A percentile compares a stretch with the other conserved stretches of the same genome.
These are phyloP conservation scores for Acidiella bohemica DNA, from an alignment of 495 filamentous ascomycete genomes.

Conservation along the genomic window DNA sequence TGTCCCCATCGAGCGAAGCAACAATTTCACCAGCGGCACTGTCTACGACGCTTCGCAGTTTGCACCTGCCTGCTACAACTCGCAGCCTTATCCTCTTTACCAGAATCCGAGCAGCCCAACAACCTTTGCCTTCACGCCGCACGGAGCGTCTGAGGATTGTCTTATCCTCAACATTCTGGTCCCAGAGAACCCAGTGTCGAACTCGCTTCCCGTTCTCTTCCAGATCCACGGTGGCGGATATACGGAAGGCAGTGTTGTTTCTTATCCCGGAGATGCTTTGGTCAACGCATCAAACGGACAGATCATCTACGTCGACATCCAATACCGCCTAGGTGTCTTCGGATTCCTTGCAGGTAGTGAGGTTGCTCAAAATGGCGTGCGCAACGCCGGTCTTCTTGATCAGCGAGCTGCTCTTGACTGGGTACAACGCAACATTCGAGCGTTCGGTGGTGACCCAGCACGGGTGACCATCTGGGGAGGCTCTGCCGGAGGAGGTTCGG, in stretches of 20 bases:
- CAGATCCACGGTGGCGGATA: slow-evolving; percentile 20
- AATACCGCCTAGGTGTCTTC: slow-evolving; percentile 27
- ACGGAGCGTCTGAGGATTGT: slow-evolving; percentile 15
- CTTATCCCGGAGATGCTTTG: slow-evolving; percentile 16
- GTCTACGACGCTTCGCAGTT: slow-evolving; percentile 15
- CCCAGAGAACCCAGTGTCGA: slow-evolving; percentile 11
- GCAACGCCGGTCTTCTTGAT: slow-evolving; percentile 29
- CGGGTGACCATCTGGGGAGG: slow-evolving; percentile 26
- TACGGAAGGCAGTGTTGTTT: slow-evolving; percentile 6
- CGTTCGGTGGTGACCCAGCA: slow-evolving; percentile 14
- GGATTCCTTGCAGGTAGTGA: slow-evolving; percentile 23
- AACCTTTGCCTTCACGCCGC: slow-evolving; percentile 1
- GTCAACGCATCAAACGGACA: slow-evolving; percentile 19
- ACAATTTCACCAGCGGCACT: slow-evolving; percentile 9
- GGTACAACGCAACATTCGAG: slow-evolving; percentile 20
- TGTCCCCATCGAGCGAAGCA: slow-evolving; percentile 14
- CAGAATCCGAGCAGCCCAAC: neutral
- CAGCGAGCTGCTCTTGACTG: slow-evolving; percentile 28
- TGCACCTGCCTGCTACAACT: slow-evolving; percentile 18
- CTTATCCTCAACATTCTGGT: slow-evolving; percentile 21
- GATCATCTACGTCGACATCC: slow-evolving; percentile 26
- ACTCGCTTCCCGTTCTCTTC: slow-evolving; percentile 16
- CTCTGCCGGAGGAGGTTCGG: slow-evolving; percentile 21
- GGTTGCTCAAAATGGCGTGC: slow-evolving; percentile 21
- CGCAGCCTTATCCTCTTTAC: slow-evolving; percentile 11